Percentiles rank a stretch among this genome's conserved stretches.
Conservation (phyloP, 2,329 filamentous ascomycete species). For the Chaetomiaceae sp. region DNA sequence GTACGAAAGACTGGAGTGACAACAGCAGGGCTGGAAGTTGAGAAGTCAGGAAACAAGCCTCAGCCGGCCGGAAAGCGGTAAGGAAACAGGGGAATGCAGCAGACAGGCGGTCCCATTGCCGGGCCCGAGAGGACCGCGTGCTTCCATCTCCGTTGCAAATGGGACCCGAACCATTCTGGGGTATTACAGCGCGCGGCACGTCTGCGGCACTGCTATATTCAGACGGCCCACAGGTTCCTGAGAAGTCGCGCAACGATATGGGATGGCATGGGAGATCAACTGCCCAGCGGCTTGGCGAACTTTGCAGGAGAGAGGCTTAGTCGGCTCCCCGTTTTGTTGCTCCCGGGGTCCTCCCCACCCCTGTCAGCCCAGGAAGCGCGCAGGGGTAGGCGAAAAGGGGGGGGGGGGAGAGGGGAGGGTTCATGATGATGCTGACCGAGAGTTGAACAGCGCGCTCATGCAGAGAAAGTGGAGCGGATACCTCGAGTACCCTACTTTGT, state of each 20-base stretch:
- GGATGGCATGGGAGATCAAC: constrained; percentile 18
- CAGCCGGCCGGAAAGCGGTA: constrained; percentile 17
- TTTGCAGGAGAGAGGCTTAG: constrained; percentile 23
- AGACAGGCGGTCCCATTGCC: constrained; percentile 10
- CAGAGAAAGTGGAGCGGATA: neutral
- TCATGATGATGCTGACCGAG: neutral
- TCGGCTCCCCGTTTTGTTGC: neutral
- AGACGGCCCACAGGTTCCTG: constrained; percentile 22
- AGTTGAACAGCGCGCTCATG: neutral
- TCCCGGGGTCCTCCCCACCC: neutral
- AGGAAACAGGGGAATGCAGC: neutral
- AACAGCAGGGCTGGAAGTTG: constrained; percentile 6
- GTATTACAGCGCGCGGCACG: constrained; percentile 22
- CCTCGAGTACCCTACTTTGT: neutral
- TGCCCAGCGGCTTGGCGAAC: constrained; percentile 19
- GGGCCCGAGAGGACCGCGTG: constrained; percentile 9
- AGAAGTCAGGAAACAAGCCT: constrained; percentile 17
- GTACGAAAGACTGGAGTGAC: constrained; percentile 9
- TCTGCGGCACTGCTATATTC: constrained; percentile 28
- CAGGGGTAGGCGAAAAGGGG: neutral
- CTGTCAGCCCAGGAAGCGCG: neutral
- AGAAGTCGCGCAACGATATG: constrained; percentile 16
- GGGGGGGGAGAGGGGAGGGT: neutral
- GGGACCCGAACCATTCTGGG: constrained; percentile 18
- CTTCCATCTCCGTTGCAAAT: constrained; percentile 15